Conservation (phyloP, 148 eudicot species). For the Spergularia bocconei region DNA sequence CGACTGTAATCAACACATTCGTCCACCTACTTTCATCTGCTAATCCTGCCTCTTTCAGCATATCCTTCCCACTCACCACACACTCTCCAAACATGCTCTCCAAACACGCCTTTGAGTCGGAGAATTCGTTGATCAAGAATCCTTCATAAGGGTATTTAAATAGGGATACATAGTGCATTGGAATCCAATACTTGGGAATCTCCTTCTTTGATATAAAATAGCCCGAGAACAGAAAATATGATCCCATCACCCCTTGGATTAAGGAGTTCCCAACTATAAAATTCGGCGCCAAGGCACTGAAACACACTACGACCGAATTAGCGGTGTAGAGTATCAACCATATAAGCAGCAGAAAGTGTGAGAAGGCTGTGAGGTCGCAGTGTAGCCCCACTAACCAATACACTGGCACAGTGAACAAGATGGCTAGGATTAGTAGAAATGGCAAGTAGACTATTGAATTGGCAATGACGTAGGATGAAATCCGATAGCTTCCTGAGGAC, state of each 20-base stretch:
- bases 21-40: constrained; percentile 72
- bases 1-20: constrained; percentile 68
- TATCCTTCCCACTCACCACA: constrained; percentile 62
- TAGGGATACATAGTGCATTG: constrained; percentile 86
- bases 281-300: constrained; percentile 88
- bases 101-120: constrained; percentile 58
- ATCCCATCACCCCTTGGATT: constrained; percentile 88
- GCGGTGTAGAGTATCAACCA: constrained; percentile 97
- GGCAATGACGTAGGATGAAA: constrained; percentile 89
- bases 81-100: constrained; percentile 71
- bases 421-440: constrained; percentile 62
- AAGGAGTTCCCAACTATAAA: constrained; percentile 93
- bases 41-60: constrained; percentile 76
- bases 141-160: constrained; percentile 98
- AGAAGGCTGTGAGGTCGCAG: constrained; percentile 51
- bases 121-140: constrained; percentile 85
- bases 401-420: constrained; percentile 65
- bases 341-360: constrained; percentile 66
- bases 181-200: constrained; percentile 83
- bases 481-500: constrained; percentile 78
- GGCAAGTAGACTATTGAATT: constrained; percentile 90
- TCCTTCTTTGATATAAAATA: constrained; percentile 82
- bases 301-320: constrained; percentile 90
- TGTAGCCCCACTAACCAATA: constrained; percentile 88
- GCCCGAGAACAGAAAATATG: constrained; percentile 89